Evolutionary conservation across 2,329 filamentous ascomycete genomes (phyloP), one percentile per base, ranked within the genome.

Genomic region (Pseudopithomyces chartarum): DNA sequence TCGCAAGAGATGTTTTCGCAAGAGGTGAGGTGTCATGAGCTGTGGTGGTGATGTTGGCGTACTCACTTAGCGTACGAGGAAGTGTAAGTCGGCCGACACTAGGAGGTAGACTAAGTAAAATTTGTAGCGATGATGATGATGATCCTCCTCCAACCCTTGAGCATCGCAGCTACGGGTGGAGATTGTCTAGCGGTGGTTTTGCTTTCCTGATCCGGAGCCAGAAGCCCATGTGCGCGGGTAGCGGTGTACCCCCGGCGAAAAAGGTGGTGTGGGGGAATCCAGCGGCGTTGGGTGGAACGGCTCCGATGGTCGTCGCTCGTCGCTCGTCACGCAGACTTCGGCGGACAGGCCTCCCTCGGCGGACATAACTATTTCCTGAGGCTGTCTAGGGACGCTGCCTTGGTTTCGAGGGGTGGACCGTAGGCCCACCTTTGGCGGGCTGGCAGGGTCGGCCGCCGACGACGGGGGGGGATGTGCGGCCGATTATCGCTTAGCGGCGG

Each of bases 381-480:
- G 6, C 44, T 26, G 11, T 12, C 20, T 40, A 17, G n/a, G n/a
- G n/a, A n/a, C 36, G 20, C 36, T 32, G 22, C 33, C n/a, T 26
- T 29, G 26, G 26, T 20, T 36, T 50, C 22, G 48, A 34, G 23
- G n/a, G 26, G 38, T 29, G 34, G 22, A 40, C 7, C 33, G 7
- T 6, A 19, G 42, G 26, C 26, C 26, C 26, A 29, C 26, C 8
- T 29, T 29, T 29, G 36, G 38, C 23, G 15, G 12, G 3, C 8
- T 12, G 15, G 11, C 32, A 23, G 29, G 29, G 23, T 55, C 59
- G 50, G 56, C 55, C 59, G 63, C 68, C 67, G 68, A 70, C 58
- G 38, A 17, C 60, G 60, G 56, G 43, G 43, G 44, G 45, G 43
- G 44, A 45, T 53, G 54, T 66, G 54, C 60, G 59, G 17, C 67